Conservation (phyloP, 345 rosid genomes). For the Citrus reticulata region DNA sequence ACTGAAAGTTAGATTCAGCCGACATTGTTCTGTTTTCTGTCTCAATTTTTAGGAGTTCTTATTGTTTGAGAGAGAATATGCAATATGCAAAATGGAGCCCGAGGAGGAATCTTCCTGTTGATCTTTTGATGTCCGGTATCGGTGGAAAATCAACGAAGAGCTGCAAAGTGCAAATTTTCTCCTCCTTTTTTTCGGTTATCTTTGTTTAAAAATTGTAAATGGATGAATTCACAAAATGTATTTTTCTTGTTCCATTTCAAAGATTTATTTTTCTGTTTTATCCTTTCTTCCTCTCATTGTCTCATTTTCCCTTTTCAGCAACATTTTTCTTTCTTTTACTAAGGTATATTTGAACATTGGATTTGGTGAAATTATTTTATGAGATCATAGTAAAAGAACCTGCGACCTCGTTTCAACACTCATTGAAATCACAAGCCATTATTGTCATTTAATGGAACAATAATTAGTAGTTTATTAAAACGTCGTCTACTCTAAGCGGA, state of each 20-base stretch:
- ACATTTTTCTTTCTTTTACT: too few relatives aligned
- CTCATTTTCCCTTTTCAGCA: too few relatives aligned
- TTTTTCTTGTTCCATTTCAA: background rate
- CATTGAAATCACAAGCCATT: too few relatives aligned
- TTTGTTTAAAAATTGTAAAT: background rate
- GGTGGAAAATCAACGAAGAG: background rate
- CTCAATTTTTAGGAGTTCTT: slow-evolving; percentile 64
- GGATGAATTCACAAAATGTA: background rate
- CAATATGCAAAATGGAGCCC: slow-evolving; percentile 68
- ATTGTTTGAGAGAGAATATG: slow-evolving; percentile 79
- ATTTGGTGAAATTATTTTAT: too few relatives aligned
- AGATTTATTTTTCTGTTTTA: too few relatives aligned
- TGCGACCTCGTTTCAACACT: too few relatives aligned
- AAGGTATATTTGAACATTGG: too few relatives aligned
- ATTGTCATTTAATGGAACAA: too few relatives aligned
- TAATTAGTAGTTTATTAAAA: too few relatives aligned
- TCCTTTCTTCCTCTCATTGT: too few relatives aligned
- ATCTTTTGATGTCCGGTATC: background rate
- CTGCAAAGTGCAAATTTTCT: background rate
- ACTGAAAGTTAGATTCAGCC: background rate
- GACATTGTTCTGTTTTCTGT: background rate
- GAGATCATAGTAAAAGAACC: too few relatives aligned
- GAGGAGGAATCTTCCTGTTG: slow-evolving; percentile 43
- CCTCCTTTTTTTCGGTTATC: background rate
- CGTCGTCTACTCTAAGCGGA: too few relatives aligned